These are phyloP conservation scores for Pezicula neosporulosa DNA, from an alignment of 2,329 filamentous ascomycete species.

Conservation along the genomic window DNA sequence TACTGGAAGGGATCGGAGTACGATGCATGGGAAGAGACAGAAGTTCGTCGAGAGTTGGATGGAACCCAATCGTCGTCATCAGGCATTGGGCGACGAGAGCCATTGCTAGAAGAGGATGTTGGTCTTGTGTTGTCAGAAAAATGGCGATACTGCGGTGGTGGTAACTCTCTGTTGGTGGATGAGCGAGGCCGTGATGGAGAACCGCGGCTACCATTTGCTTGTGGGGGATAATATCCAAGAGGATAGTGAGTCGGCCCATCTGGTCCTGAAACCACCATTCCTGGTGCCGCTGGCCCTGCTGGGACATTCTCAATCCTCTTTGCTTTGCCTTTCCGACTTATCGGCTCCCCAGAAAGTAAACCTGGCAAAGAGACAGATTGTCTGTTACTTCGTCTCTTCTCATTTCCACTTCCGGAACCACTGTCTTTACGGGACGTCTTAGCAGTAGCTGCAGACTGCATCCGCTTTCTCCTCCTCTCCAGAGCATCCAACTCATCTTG, in stretches of 20 bases:
- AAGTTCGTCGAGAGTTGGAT: conserved; percentile 31
- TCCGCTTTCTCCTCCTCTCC: conserved; percentile 62
- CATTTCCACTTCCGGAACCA: conserved; percentile 20
- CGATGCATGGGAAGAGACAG: conserved; percentile 23
- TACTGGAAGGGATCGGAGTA: conserved; percentile 31
- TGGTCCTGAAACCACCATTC: conserved; percentile 43
- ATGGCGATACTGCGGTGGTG: conserved; percentile 20
- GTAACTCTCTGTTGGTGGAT: conserved; percentile 14
- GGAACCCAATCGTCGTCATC: conserved; percentile 44
- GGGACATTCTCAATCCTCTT: conserved; percentile 26
- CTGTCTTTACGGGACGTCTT: conserved; percentile 17
- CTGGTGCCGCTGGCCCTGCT: conserved; percentile 30
- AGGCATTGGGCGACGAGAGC: conserved; percentile 34
- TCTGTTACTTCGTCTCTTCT: conserved; percentile 21
- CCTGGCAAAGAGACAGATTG: conserved; percentile 21
- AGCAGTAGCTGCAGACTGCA: conserved; percentile 29
- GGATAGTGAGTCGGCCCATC: conserved; percentile 44
- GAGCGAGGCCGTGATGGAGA: conserved; percentile 29
- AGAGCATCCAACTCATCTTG: conserved; percentile 78
- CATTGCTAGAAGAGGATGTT: conserved; percentile 35
- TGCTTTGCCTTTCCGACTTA: conserved; percentile 30
- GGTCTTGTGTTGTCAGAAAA: conserved; percentile 25
- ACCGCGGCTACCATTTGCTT: conserved; percentile 27
- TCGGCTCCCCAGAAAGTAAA: conserved; percentile 19
- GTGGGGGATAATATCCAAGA: conserved; percentile 36